Conservation (phyloP, 2,329 filamentous ascomycete species). For the Coccinonectria pachysandricola region DNA sequence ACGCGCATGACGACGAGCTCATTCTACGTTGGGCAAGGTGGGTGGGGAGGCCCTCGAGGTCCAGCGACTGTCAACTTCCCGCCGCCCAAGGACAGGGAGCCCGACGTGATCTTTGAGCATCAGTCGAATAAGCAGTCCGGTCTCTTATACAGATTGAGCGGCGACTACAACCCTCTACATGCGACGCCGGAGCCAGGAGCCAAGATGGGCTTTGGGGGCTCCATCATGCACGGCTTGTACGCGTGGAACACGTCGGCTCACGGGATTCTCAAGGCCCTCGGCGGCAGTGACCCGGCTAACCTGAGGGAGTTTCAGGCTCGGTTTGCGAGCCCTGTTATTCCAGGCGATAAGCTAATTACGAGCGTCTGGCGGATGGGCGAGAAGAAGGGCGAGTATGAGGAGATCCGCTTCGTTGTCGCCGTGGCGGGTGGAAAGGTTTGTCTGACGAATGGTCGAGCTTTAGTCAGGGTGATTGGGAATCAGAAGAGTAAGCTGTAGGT, state of each 20-base stretch:
- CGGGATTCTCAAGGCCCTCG: constrained; percentile 61
- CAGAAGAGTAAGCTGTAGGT: constrained; percentile 56
- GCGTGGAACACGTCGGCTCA: constrained; percentile 76
- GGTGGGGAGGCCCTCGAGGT: constrained; percentile 85
- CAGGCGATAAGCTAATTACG: constrained; percentile 71
- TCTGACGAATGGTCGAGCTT: constrained; percentile 74
- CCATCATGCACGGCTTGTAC: constrained; percentile 83
- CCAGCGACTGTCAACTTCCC: constrained; percentile 70
- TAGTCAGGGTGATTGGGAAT: constrained; percentile 54
- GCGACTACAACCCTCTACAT: constrained; percentile 91
- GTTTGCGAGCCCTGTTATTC: constrained; percentile 76
- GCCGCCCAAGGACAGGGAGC: constrained; percentile 62
- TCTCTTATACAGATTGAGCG: constrained; percentile 74
- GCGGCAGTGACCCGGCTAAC: constrained; percentile 68
- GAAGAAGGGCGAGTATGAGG: constrained; percentile 58
- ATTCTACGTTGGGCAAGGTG: constrained; percentile 71
- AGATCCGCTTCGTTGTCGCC: constrained; percentile 69
- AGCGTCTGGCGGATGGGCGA: constrained; percentile 73
- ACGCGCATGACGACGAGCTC: constrained; percentile 56
- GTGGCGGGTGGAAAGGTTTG: constrained; percentile 76
- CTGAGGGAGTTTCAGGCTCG: constrained; percentile 82
- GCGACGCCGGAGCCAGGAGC: constrained; percentile 73
- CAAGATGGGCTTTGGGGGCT: constrained; percentile 85
- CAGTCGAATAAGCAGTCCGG: constrained; percentile 65
- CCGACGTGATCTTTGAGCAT: constrained; percentile 60